These are phyloP conservation scores for Euphrasia confusa DNA, from an alignment of 257 asterid species.

Conservation along the genomic window DNA sequence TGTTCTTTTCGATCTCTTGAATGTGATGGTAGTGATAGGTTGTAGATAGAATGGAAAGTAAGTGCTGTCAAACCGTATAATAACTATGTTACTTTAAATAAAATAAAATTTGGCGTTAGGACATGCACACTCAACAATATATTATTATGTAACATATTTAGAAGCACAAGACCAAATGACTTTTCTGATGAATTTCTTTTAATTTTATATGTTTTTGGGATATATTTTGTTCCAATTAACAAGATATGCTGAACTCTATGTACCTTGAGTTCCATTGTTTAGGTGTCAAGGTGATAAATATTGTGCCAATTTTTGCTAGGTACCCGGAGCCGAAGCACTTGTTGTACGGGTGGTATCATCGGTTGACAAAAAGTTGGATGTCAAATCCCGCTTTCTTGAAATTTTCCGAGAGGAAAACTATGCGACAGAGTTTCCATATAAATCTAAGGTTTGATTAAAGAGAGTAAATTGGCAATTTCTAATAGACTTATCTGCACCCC, in stretches of 20 bases:
- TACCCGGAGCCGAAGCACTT: conserved; percentile 96
- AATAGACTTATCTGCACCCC: neutral
- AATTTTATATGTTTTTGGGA: neutral
- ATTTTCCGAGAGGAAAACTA: conserved; percentile 84
- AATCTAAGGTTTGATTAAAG: conserved; percentile 64
- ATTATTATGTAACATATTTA: neutral
- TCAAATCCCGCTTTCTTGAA: conserved; percentile 87
- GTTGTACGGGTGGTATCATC: conserved; percentile 95
- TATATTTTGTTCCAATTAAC: conserved; percentile 2
- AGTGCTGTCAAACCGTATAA: too few species aligned
- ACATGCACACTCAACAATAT: too few species aligned
- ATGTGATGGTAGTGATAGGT: too few species aligned
- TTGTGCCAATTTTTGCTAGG: conserved; percentile 41
- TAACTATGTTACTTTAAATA: too few species aligned
- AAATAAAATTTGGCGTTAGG: too few species aligned
- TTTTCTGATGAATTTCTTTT: conserved; percentile 14
- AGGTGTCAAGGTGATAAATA: conserved; percentile 6
- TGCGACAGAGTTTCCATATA: conserved; percentile 76
- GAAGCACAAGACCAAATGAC: neutral
- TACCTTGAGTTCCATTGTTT: neutral
- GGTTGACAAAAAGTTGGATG: conserved; percentile 96
- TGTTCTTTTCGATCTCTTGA: too few species aligned
- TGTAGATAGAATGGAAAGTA: too few species aligned
- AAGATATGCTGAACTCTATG: neutral
- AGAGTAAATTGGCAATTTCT: conserved; percentile 15